Conservation (phyloP, 2,329 filamentous ascomycete genomes). For the Boeremia lycopersici region DNA sequence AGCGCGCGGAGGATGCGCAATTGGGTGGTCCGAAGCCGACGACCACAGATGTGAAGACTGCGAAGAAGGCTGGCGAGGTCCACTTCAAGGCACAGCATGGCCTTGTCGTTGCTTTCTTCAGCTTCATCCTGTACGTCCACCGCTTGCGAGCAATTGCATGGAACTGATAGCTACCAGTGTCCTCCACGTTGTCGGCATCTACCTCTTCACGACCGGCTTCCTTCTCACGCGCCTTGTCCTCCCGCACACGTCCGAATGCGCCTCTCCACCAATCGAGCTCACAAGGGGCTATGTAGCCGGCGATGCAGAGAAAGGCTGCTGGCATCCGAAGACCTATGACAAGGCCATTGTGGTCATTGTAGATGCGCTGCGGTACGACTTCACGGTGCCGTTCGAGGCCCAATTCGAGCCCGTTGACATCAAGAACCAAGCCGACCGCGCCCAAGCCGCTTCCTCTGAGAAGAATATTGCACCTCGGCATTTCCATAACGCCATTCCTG, state of each 20-base stretch:
- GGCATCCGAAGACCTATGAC: constrained; percentile 93
- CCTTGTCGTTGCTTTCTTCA: constrained; percentile 68
- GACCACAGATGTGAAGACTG: constrained; percentile 30
- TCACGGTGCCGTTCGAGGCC: constrained; percentile 78
- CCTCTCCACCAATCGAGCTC: constrained; percentile 70
- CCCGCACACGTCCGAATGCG: constrained; percentile 78
- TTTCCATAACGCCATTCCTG: constrained; percentile 87
- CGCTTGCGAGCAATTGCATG: neutral
- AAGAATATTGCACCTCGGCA: constrained; percentile 54
- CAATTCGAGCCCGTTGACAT: constrained; percentile 53
- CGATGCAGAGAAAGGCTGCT: constrained; percentile 72
- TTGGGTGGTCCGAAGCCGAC: constrained; percentile 33
- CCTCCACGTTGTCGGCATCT: constrained; percentile 81
- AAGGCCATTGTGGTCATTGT: constrained; percentile 90
- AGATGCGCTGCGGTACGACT: constrained; percentile 95
- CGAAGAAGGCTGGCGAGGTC: constrained; percentile 52
- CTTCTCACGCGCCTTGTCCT: constrained; percentile 84
- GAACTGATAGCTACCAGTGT: constrained; percentile 52
- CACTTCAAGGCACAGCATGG: constrained; percentile 61
- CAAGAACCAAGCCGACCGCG: constrained; percentile 7
- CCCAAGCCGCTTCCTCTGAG: constrained; percentile 16
- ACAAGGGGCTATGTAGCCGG: constrained; percentile 45
- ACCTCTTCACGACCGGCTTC: constrained; percentile 94
- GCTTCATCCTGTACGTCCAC: constrained; percentile 63
- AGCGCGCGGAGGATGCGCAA: constrained; percentile 14